Evolutionary conservation across 768 basidiomycete genomes (phyloP).

Genomic region (Tricholoma bakamatsutake): DNA sequence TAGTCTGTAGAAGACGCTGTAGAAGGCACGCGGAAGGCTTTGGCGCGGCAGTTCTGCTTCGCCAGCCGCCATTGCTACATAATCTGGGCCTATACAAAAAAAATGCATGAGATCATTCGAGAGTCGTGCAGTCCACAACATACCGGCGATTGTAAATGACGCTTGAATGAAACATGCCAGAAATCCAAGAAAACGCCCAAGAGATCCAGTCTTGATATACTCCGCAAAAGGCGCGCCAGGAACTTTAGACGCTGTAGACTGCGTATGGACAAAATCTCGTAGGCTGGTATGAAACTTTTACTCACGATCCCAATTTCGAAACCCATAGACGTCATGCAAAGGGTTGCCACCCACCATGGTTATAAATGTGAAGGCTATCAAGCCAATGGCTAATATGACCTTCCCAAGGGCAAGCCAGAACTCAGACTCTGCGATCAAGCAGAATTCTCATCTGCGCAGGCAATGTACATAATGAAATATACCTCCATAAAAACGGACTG

Average conservation of each 20-base stretch:
- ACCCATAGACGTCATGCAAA: constrained; percentile 45
- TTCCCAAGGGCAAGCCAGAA: constrained; percentile 53
- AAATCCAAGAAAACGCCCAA: constrained; percentile 60
- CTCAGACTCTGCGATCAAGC: constrained; percentile 36
- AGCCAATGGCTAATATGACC: constrained; percentile 38
- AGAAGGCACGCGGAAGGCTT: constrained; percentile 67
- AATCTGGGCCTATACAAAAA: constrained; percentile 36
- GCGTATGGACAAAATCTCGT: neutral
- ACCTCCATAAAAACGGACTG: constrained; percentile 47
- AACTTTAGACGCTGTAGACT: constrained; percentile 34
- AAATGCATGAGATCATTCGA: neutral
- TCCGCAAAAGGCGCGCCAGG: constrained; percentile 51
- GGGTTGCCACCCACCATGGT: constrained; percentile 62
- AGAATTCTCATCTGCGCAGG: neutral
- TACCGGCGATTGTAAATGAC: constrained; percentile 56
- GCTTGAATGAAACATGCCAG: constrained; percentile 57
- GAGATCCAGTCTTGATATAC: constrained; percentile 45
- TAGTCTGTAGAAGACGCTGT: constrained; percentile 75
- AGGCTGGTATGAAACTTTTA: neutral
- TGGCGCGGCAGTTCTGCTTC: constrained; percentile 67
- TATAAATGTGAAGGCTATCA: constrained; percentile 50
- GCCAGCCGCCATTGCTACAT: constrained; percentile 57
- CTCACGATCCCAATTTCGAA: constrained; percentile 48
- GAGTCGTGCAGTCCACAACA: constrained; percentile 3
- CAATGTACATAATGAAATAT: neutral